phyloP scores from a whole-genome alignment of 768 basidiomycete genomes.

The Tricholoma bakamatsutake region DNA sequence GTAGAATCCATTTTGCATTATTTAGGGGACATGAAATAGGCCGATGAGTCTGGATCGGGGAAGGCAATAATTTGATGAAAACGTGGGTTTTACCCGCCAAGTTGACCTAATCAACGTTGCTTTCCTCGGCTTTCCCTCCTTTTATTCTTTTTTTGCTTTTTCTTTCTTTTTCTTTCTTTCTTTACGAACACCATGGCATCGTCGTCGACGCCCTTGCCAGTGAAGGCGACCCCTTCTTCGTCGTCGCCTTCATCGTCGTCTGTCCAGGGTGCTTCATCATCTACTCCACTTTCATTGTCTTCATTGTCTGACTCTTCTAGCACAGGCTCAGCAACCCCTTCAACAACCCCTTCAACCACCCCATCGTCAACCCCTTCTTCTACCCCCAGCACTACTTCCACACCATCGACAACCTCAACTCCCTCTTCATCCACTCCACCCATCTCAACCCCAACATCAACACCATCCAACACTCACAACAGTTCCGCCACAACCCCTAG shows the following conservation, averaged over 20 bases:
- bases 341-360: neutral
- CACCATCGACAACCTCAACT: neutral
- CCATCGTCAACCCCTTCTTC: neutral
- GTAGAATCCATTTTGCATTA: too few relatives aligned
- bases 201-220: neutral
- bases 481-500: too few relatives aligned
- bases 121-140: too few relatives aligned
- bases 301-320: neutral
- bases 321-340: neutral
- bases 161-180: neutral
- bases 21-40: too few relatives aligned
- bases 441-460: neutral
- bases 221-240: neutral
- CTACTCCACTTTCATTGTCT: neutral
- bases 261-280: neutral
- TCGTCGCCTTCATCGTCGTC: neutral
- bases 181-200: neutral
- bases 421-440: neutral
- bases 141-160: neutral
- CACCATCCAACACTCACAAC: neutral
- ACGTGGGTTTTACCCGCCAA: too few relatives aligned
- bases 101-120: too few relatives aligned
- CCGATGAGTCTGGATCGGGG: too few relatives aligned
- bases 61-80: too few relatives aligned
- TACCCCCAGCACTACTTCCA: neutral